Evolutionary conservation across 176 grass and related monocot species (phyloP).

Genomic region (Otatea glauca): DNA sequence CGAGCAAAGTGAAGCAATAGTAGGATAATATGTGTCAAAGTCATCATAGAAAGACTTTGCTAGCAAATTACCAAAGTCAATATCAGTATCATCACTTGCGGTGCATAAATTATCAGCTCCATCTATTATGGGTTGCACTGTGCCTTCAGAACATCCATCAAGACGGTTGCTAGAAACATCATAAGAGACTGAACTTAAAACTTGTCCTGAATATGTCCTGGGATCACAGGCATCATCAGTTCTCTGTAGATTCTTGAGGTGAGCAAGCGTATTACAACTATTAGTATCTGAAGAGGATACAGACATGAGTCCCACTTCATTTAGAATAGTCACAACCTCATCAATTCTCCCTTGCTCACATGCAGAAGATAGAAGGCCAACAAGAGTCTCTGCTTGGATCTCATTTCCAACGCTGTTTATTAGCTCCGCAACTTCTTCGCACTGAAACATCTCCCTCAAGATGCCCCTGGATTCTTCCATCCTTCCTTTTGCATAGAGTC

Average conservation of each 20-base stretch:
- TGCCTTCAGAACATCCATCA: conserved; percentile 10
- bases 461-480: conserved; percentile 84
- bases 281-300: conserved; percentile 52
- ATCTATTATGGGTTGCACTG: conserved; percentile 39
- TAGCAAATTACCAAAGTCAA: conserved; percentile 52
- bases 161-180: conserved; percentile 38
- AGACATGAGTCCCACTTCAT: conserved; percentile 66
- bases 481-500: conserved; percentile 86
- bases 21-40: conserved; percentile 79
- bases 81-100: conserved; percentile 39
- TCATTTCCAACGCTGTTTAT: conserved; percentile 78
- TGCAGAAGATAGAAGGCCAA: conserved; percentile 65
- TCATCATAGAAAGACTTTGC: conserved; percentile 61
- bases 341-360: conserved; percentile 80
- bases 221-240: conserved; percentile 43
- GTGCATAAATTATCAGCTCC: conserved; percentile 46
- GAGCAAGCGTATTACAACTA: conserved; percentile 33
- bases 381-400: conserved; percentile 62
- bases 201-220: conserved; percentile 30
- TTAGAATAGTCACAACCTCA: conserved; percentile 75
- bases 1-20: conserved; percentile 69
- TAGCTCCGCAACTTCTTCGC: conserved; percentile 57
- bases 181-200: conserved; percentile 27
- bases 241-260: conserved; percentile 53
- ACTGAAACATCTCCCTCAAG: conserved; percentile 77